These are phyloP conservation scores for Pyrenochaeta sp. DNA, from an alignment of 2,329 filamentous ascomycete genomes.

Conservation along the genomic window DNA sequence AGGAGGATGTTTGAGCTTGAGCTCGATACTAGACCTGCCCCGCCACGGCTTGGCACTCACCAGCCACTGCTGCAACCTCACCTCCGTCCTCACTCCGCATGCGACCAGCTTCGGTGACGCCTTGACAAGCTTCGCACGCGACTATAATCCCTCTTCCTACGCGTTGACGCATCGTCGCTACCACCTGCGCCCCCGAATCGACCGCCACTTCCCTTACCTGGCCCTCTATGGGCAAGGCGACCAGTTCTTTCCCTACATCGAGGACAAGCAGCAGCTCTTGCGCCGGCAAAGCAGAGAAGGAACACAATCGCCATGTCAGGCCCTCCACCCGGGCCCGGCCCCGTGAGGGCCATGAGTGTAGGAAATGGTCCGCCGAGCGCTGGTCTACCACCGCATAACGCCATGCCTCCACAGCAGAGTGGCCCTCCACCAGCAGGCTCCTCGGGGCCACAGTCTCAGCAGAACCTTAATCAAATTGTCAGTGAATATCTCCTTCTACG, in stretches of 20 bases:
- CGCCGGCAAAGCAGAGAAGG: slow-evolving; percentile 28
- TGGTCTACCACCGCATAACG: slow-evolving; percentile 49
- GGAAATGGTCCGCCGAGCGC: slow-evolving; percentile 54
- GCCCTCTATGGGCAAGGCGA: slow-evolving; percentile 28
- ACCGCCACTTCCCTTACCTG: slow-evolving; percentile 1
- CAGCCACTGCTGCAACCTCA: slow-evolving; percentile 30
- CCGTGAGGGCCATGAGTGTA: slow-evolving; percentile 51
- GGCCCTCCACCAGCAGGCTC: slow-evolving; percentile 58
- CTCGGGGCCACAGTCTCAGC: slow-evolving; percentile 72
- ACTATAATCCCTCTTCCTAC: slow-evolving; percentile 6
- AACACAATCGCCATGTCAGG: slow-evolving; percentile 43
- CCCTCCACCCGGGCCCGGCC: slow-evolving; percentile 46
- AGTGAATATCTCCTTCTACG: slow-evolving; percentile 52
- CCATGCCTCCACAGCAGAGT: slow-evolving; percentile 59
- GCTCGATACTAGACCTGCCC: slow-evolving; percentile 4
- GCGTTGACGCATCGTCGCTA: background rate
- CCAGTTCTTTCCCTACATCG: slow-evolving; percentile 19
- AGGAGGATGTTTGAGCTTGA: slow-evolving; percentile 5
- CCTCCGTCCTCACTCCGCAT: slow-evolving; percentile 35
- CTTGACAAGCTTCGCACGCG: background rate
- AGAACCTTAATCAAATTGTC: slow-evolving; percentile 96
- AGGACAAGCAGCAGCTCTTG: slow-evolving; percentile 29
- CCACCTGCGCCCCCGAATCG: slow-evolving; percentile 3
- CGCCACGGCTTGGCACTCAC: slow-evolving; percentile 25
- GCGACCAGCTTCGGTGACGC: slow-evolving; percentile 7